Evolutionary conservation across 1,284 basidiomycete species (phyloP).

Genomic region (Pisolithus thermaeus): DNA sequence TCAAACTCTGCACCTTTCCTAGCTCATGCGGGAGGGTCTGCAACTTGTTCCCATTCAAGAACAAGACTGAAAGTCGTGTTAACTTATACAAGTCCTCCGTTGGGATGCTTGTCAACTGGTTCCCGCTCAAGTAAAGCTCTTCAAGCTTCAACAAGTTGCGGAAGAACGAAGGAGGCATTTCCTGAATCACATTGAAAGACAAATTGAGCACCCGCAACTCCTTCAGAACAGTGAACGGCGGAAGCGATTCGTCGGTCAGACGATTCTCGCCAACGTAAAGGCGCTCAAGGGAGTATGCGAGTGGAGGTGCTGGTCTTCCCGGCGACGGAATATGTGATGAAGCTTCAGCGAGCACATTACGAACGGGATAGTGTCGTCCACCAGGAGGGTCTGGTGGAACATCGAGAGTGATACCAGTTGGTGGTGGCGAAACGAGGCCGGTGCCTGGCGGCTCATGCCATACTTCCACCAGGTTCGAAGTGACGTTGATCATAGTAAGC

Average conservation of each 20-base stretch:
- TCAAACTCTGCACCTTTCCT: slow-evolving; percentile 76
- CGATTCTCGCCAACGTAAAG: slow-evolving; percentile 90
- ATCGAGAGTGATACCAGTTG: slow-evolving; percentile 19
- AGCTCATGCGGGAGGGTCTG: slow-evolving; percentile 91
- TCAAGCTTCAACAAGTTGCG: slow-evolving; percentile 65
- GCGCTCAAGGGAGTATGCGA: slow-evolving; percentile 68
- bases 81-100: slow-evolving; percentile 80
- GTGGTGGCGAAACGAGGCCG: slow-evolving; percentile 8
- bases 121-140: slow-evolving; percentile 91
- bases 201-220: slow-evolving; percentile 84
- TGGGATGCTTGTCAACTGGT: slow-evolving; percentile 86
- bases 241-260: slow-evolving; percentile 79
- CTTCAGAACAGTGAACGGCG: slow-evolving; percentile 68
- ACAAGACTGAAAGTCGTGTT: slow-evolving; percentile 67
- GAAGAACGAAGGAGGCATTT: slow-evolving; percentile 79
- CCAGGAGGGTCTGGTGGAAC: slow-evolving; percentile 9
- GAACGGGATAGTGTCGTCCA: slow-evolving; percentile 17
- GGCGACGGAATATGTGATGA: slow-evolving; percentile 10
- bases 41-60: slow-evolving; percentile 92
- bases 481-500: slow-evolving; percentile 76
- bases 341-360: slow-evolving; percentile 22
- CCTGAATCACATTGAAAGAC: slow-evolving; percentile 94
- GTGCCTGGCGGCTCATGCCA: slow-evolving; percentile 61
- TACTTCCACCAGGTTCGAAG: slow-evolving; percentile 79
- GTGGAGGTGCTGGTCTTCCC: slow-evolving; percentile 49